Conservation (phyloP, 164 flowering plant genomes). For the Vitis rotundifolia region DNA sequence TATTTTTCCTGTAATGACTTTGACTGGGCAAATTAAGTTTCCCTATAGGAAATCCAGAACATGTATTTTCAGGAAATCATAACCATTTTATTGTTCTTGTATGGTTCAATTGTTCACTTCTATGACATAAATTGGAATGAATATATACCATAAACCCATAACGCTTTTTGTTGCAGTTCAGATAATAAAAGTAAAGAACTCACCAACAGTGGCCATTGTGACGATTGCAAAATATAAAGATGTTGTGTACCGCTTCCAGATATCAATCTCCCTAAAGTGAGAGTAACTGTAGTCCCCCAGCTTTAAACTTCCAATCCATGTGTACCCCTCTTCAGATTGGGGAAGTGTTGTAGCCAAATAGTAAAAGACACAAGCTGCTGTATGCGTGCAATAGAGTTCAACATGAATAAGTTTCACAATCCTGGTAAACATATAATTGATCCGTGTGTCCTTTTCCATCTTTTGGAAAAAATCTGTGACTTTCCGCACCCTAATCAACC, state of each 20-base stretch:
- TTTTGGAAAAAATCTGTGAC: slow-evolving; percentile 49
- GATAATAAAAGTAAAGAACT: slow-evolving; percentile 14
- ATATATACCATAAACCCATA: not conserved
- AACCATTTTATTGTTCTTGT: not conserved
- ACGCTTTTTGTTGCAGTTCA: not conserved
- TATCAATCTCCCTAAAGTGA: slow-evolving; percentile 67
- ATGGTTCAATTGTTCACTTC: not conserved
- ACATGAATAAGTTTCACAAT: slow-evolving; percentile 65
- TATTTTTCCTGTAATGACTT: not conserved
- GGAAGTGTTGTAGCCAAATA: slow-evolving; percentile 75
- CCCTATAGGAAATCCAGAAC: not conserved
- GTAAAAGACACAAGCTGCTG: slow-evolving; percentile 81
- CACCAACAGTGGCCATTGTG: slow-evolving; percentile 77
- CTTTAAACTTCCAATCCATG: slow-evolving; percentile 81
- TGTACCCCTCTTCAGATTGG: slow-evolving; percentile 60
- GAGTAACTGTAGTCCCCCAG: slow-evolving; percentile 68
- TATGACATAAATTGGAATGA: not conserved
- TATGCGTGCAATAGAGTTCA: slow-evolving; percentile 76
- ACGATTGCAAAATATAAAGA: slow-evolving; percentile 65
- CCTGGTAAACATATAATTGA: slow-evolving; percentile 68
- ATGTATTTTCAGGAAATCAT: not conserved
- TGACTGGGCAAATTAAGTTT: not conserved
- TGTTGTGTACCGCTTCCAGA: slow-evolving; percentile 65
- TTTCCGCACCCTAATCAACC: slow-evolving; percentile 51
- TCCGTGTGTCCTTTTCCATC: slow-evolving; percentile 70